A percentile compares a stretch with the other conserved stretches of the same genome.
Conservation (phyloP, 176 grass and related monocot genomes). For the Ensete ventricosum region DNA sequence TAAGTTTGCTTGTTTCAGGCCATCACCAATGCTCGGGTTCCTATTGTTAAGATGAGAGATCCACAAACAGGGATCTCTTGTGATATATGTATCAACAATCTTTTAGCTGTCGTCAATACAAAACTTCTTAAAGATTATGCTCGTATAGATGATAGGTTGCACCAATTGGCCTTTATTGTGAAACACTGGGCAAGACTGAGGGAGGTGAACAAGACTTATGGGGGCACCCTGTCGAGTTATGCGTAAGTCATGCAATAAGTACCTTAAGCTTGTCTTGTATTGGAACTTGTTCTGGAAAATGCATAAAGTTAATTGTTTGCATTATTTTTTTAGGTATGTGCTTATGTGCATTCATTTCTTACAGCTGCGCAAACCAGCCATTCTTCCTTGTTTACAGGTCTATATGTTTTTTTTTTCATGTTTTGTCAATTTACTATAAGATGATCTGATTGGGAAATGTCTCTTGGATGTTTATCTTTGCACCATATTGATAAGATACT, state of each 20-base stretch:
- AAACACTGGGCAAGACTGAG: conserved; percentile 62
- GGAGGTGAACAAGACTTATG: conserved; percentile 42
- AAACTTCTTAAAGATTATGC: conserved; percentile 63
- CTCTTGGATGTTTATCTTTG: background rate
- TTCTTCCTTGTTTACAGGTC: conserved; percentile 67
- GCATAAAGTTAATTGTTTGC: conserved; percentile 8
- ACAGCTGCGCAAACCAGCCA: conserved; percentile 42
- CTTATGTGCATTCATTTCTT: conserved; percentile 65
- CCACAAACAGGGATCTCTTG: conserved; percentile 34
- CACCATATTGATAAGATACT: background rate
- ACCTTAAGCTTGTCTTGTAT: background rate
- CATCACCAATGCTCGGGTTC: conserved; percentile 46
- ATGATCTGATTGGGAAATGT: background rate
- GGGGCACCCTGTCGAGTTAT: conserved; percentile 58
- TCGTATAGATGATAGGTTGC: conserved; percentile 40
- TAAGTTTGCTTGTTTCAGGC: conserved; percentile 22
- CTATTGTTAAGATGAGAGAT: conserved; percentile 43
- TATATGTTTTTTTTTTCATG: background rate
- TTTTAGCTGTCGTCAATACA: conserved; percentile 51
- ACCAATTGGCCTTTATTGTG: conserved; percentile 57
- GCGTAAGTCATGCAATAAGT: conserved; percentile 28
- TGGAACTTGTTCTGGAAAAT: conserved; percentile 1
- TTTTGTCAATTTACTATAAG: background rate
- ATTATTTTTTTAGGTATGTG: conserved; percentile 42
- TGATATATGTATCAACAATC: conserved; percentile 64